These are phyloP conservation scores for Salix suchowensis DNA, from an alignment of 345 rosid species.

Conservation along the genomic window DNA sequence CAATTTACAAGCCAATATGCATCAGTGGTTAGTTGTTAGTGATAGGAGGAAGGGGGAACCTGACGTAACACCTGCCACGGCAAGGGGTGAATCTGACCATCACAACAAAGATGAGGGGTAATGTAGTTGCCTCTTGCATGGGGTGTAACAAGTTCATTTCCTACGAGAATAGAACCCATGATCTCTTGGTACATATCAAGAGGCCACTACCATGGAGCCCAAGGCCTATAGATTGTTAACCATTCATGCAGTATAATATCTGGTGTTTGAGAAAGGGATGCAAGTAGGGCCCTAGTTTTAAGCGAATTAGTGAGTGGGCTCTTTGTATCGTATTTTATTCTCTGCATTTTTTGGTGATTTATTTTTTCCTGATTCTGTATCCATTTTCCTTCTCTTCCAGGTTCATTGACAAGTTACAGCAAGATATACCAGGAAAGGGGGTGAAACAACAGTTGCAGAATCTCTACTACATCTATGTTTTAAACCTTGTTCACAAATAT, in stretches of 20 bases:
- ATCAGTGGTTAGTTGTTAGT: not conserved
- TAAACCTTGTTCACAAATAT: conserved; percentile 73
- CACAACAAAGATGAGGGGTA: not conserved
- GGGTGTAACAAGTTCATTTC: not conserved
- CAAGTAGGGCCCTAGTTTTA: not conserved
- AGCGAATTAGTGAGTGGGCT: not conserved
- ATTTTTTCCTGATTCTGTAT: not conserved
- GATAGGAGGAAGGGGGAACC: not conserved
- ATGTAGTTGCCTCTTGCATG: not conserved
- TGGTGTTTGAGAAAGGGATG: not conserved
- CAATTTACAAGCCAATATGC: not conserved
- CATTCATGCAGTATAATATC: not conserved
- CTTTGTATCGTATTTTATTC: not conserved
- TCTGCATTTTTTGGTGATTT: not conserved
- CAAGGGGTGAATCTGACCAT: not conserved
- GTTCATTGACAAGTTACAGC: conserved; percentile 81
- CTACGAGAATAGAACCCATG: not conserved
- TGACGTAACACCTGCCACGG: not conserved
- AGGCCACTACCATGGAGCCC: not conserved
- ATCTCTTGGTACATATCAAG: not conserved
- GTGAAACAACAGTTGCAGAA: conserved; percentile 65
- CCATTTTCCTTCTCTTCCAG: conserved; percentile 29
- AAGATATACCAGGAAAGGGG: conserved; percentile 77
- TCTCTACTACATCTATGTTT: conserved; percentile 69
- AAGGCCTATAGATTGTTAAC: not conserved